These are phyloP conservation scores for Rhododendron kiyosumense DNA, from an alignment of 148 eudicot genomes.

Conservation along the genomic window DNA sequence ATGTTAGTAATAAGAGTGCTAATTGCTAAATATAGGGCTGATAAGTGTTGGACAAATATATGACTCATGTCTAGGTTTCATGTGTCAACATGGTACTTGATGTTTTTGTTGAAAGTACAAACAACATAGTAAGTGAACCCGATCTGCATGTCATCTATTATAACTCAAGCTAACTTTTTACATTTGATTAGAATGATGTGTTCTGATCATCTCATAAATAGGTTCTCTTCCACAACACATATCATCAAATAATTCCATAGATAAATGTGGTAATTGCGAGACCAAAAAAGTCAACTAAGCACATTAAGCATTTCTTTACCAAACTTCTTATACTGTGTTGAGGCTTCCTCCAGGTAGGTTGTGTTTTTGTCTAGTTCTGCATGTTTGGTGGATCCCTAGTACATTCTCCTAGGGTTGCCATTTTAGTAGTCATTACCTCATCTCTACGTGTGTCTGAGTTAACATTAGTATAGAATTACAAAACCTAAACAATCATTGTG, in stretches of 20 bases:
- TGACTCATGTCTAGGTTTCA: not conserved
- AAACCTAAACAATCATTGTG: constrained; percentile 1
- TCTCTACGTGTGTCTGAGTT: not conserved
- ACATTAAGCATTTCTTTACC: not conserved
- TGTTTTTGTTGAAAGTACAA: not conserved
- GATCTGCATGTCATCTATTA: too few relatives aligned
- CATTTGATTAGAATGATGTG: not conserved
- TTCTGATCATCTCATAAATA: not conserved
- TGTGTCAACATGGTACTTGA: not conserved
- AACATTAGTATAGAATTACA: not conserved
- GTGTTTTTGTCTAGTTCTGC: not conserved
- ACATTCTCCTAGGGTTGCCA: not conserved
- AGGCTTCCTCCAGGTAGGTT: not conserved
- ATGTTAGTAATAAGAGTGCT: not conserved
- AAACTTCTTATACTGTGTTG: not conserved
- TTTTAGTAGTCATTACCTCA: not conserved
- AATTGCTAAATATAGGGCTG: not conserved
- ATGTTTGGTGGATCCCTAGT: not conserved
- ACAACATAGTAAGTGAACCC: not conserved
- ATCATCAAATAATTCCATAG: not conserved
- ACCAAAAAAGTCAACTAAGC: not conserved
- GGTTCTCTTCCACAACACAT: too few relatives aligned
- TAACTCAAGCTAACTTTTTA: not conserved
- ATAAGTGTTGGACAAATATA: not conserved
- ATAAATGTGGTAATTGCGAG: not conserved